Evolutionary conservation across 164 flowering plant species (phyloP).

Genomic region (Aristolochia californica): DNA sequence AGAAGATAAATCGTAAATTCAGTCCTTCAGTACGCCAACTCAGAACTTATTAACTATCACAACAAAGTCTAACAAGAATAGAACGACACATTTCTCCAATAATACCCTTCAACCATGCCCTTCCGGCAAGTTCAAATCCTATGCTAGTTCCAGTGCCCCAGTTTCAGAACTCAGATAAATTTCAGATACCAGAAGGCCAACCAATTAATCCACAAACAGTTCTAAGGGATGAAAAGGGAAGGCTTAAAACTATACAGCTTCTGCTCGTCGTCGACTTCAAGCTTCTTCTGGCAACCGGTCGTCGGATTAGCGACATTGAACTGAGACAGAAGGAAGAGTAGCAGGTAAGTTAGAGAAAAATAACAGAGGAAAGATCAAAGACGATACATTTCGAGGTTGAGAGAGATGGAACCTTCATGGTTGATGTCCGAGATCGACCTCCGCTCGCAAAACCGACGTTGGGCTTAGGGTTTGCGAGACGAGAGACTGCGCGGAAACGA

Average conservation of each 20-base stretch:
- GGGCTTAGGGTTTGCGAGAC: conserved; percentile 3
- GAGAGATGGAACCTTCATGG: conserved; percentile 12
- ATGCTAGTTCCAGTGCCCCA: too few species aligned
- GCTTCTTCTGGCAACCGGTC: conserved; percentile 22
- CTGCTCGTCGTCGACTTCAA: conserved; percentile 15
- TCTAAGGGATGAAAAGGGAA: neutral
- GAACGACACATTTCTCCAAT: too few species aligned
- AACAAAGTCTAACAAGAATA: too few species aligned
- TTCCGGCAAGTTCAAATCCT: too few species aligned
- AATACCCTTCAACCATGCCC: too few species aligned
- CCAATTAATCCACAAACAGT: neutral
- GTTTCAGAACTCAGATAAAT: too few species aligned
- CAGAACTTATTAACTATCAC: too few species aligned
- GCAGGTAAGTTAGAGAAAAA: neutral
- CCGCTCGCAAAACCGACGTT: neutral
- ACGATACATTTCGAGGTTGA: neutral
- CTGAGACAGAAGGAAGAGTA: conserved; percentile 3
- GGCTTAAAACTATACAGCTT: conserved; percentile 11
- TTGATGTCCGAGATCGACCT: neutral
- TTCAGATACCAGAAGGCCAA: too few species aligned
- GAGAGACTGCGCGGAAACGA: too few species aligned
- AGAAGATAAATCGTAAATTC: too few species aligned
- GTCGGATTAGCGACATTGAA: conserved; percentile 23
- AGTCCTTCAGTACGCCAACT: too few species aligned
- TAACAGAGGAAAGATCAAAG: neutral